These are phyloP conservation scores for Daldinia decipiens DNA, from an alignment of 495 filamentous ascomycete genomes.

Conservation along the genomic window DNA sequence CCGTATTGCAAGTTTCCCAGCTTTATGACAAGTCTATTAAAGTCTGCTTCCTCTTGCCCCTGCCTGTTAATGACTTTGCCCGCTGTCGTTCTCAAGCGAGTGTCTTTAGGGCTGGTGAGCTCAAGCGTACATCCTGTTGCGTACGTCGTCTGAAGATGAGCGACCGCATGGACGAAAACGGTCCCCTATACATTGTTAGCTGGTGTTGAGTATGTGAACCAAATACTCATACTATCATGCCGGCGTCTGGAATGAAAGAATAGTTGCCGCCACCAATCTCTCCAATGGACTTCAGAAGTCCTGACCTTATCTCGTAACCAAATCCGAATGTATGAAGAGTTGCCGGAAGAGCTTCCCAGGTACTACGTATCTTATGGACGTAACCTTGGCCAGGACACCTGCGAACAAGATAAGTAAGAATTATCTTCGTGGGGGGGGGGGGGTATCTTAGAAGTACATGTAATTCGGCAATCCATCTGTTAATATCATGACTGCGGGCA, in stretches of 20 bases:
- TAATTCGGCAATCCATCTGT: slow-evolving; percentile 60
- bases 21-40: slow-evolving; percentile 44
- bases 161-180: slow-evolving; percentile 59
- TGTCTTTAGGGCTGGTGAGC: slow-evolving; percentile 47
- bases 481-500: slow-evolving; percentile 58
- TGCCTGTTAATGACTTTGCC: slow-evolving; percentile 49
- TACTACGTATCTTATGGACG: slow-evolving; percentile 50
- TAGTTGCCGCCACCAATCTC: slow-evolving; percentile 57
- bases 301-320: slow-evolving; percentile 53
- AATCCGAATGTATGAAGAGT: slow-evolving; percentile 62
- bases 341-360: slow-evolving; percentile 48
- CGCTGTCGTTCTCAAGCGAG: slow-evolving; percentile 49
- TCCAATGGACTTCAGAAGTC: slow-evolving; percentile 57
- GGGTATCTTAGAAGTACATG: slow-evolving; percentile 36
- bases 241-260: slow-evolving; percentile 59
- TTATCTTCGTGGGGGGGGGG: not conserved
- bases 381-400: slow-evolving; percentile 49
- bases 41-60: slow-evolving; percentile 13
- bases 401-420: slow-evolving; percentile 2
- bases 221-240: slow-evolving; percentile 55
- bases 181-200: slow-evolving; percentile 48
- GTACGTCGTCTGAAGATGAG: slow-evolving; percentile 59
- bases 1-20: slow-evolving; percentile 59
- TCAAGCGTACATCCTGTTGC: slow-evolving; percentile 50
- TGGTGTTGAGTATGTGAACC: not conserved